Evolutionary conservation across 192 early-diverging fungal genomes (phyloP), one percentile per base, ranked within the genome.

Genomic region (Coemansia sp.): DNA sequence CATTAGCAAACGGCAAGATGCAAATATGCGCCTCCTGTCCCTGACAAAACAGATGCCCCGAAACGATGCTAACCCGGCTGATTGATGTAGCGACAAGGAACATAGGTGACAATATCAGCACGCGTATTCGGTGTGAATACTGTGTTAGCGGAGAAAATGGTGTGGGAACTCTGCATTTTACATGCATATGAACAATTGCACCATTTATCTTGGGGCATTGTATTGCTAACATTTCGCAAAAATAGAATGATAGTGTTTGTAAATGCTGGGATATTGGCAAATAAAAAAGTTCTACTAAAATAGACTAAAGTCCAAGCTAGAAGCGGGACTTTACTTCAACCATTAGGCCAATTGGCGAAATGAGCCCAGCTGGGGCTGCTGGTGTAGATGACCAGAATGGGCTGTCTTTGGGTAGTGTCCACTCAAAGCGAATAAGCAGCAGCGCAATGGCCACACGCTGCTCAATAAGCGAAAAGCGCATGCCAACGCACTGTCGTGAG

Each of bases 371-470:
- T 6, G 77, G 69, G 19, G 69, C 53, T 8, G 79, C 67, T 16
- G 57, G 60, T 7, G 79, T 69, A 47, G 47, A 61, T 9, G 59
- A 62, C 31, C 38, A 60, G 67, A 75, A 82, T 21, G 79, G 73
- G 59, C 79, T 82, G 50, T 57, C 74, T 12, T n/a, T 17, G 14
- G 79, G 79, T 61, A 82, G 50, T 7, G 35, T 57, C 79, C 79
- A 82, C 19, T 26, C 48, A 35, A 82, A 82, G 53, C 80, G 71
- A 45, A 68, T 68, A 4, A 82, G 64, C 7, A 89, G 59, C 75
- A 85, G 75, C 16, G 85, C 72, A n/a, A 88, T 67, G 35, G 83
- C 52, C 17, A 89, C 75, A 41, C 83, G 83, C 74, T 88, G 87
- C 52, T 86, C 85, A 17, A 85, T 72, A 38, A 89, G 67, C 3